Conservation (phyloP, 371 early-diverging fungal genomes). For the Rhizopus arrhizus region DNA sequence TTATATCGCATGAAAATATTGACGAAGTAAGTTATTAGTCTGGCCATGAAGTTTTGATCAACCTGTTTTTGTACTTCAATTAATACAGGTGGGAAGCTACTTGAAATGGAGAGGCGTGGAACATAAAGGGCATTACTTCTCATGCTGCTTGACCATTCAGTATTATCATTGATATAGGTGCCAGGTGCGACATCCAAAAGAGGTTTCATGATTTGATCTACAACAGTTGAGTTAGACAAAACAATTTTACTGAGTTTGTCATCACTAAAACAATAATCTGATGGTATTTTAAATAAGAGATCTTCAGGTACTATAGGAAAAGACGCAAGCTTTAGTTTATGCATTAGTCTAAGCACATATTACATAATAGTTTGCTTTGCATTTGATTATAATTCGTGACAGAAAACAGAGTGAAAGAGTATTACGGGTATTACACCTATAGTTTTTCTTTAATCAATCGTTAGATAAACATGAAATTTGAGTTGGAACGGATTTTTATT, state of each 20-base stretch:
- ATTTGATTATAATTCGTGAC: too few species aligned
- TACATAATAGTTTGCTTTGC: slow-evolving; percentile 7
- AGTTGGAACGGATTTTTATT: too few species aligned
- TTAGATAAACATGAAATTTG: too few species aligned
- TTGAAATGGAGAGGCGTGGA: slow-evolving; percentile 1
- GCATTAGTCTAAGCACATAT: neutral
- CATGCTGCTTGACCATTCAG: slow-evolving; percentile 3
- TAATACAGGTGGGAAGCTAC: slow-evolving; percentile 8
- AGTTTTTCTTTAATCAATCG: too few species aligned
- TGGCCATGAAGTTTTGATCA: slow-evolving; percentile 7
- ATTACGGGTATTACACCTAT: too few species aligned
- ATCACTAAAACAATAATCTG: slow-evolving; percentile 1
- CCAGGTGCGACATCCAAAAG: slow-evolving; percentile 1
- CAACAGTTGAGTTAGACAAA: slow-evolving; percentile 3
- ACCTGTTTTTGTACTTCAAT: slow-evolving; percentile 12
- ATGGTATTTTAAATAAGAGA: slow-evolving; percentile 9
- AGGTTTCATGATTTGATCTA: neutral
- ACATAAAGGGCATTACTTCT: slow-evolving; percentile 9
- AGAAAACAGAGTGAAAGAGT: neutral
- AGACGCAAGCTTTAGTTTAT: slow-evolving; percentile 4
- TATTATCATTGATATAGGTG: slow-evolving; percentile 4
- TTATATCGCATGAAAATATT: slow-evolving; percentile 5
- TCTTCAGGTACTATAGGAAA: slow-evolving; percentile 9
- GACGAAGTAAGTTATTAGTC: slow-evolving; percentile 1
- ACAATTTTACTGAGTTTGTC: slow-evolving; percentile 7